Evolutionary conservation across 768 basidiomycete genomes (phyloP).

Genomic region (Boletus pseudo-olivaceus): DNA sequence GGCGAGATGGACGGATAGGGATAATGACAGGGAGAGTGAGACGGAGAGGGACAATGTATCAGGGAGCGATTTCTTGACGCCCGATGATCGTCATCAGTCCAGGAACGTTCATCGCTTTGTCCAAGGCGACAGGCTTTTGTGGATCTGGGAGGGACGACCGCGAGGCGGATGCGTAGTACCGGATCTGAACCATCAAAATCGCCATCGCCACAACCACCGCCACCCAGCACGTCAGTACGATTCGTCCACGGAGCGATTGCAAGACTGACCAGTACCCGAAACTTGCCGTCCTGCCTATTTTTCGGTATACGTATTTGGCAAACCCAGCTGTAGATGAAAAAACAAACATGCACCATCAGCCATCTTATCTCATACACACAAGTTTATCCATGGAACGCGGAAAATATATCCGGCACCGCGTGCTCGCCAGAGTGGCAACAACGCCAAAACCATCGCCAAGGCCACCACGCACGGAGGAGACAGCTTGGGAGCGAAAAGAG

Average conservation of each 20-base stretch:
- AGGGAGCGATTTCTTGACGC: slow-evolving; percentile 33
- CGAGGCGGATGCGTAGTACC: slow-evolving; percentile 58
- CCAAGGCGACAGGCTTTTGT: slow-evolving; percentile 57
- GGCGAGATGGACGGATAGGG: too few species aligned
- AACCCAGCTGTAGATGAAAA: slow-evolving; percentile 48
- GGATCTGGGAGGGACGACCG: slow-evolving; percentile 53
- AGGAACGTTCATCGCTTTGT: slow-evolving; percentile 57
- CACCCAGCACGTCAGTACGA: neutral
- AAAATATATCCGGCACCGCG: neutral
- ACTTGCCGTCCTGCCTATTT: slow-evolving; percentile 44
- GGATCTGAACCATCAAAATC: slow-evolving; percentile 48
- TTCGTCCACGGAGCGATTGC: neutral
- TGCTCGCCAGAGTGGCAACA: neutral
- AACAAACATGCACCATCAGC: slow-evolving; percentile 1
- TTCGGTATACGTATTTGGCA: slow-evolving; percentile 58
- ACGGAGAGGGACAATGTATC: neutral
- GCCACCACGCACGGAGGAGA: neutral
- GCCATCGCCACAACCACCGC: too few species aligned
- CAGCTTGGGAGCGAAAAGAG: neutral
- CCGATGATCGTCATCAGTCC: slow-evolving; percentile 73
- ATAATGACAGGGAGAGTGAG: neutral
- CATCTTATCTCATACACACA: neutral
- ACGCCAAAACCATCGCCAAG: neutral
- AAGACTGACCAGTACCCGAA: slow-evolving; percentile 55
- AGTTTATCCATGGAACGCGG: neutral